phyloP scores from a whole-genome alignment of 441 rosid species.

The Biscutella laevigata region DNA sequence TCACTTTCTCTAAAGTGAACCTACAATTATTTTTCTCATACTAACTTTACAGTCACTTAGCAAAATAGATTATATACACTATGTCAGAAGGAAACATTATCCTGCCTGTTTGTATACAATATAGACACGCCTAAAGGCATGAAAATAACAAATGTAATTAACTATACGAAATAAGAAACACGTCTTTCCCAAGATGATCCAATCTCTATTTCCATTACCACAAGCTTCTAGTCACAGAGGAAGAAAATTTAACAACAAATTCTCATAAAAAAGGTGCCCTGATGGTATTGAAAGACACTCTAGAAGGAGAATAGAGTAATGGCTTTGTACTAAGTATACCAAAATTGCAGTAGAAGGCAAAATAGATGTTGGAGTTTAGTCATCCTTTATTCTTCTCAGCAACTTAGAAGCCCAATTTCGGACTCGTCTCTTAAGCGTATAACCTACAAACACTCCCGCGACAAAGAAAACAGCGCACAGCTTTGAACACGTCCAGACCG shows the following conservation, averaged over 20 bases:
- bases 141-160: constrained; percentile 17
- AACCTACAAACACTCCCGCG: constrained; percentile 73
- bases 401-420: constrained; percentile 63
- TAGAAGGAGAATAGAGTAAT: not conserved
- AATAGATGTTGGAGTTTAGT: constrained; percentile 24
- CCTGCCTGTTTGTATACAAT: constrained; percentile 25
- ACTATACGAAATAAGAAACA: not conserved
- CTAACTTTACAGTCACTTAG: constrained; percentile 23
- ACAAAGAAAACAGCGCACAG: constrained; percentile 60
- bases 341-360: not conserved
- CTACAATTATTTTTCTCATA: constrained; percentile 18
- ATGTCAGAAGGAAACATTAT: constrained; percentile 7
- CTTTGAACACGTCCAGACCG: constrained; percentile 68
- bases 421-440: constrained; percentile 64
- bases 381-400: constrained; percentile 62
- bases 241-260: not conserved
- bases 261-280: not conserved
- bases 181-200: not conserved
- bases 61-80: constrained; percentile 21
- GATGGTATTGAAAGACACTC: not conserved
- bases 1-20: constrained; percentile 22
- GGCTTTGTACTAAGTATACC: not conserved
- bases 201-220: constrained; percentile 14
- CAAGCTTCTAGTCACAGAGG: constrained; percentile 7
- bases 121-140: constrained; percentile 24